A percentile compares a stretch with the other conserved stretches of the same genome.
phyloP scores from a whole-genome alignment of 148 eudicot species.

The Chenopodium suecicum region DNA sequence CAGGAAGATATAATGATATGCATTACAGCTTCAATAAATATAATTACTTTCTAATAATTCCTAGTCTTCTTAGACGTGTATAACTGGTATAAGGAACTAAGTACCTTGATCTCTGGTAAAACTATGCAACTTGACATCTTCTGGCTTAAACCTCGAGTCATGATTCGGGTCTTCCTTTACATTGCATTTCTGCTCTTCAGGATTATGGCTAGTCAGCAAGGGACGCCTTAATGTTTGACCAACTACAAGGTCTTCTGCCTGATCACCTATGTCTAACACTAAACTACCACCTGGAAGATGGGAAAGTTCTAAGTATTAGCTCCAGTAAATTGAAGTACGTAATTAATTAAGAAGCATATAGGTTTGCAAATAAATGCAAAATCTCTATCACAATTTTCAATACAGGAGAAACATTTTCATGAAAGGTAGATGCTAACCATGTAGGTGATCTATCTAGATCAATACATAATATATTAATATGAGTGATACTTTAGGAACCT shows the following conservation, averaged over 20 bases:
- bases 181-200: conserved; percentile 44
- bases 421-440: not conserved
- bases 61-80: not conserved
- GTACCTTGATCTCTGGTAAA: conserved; percentile 45
- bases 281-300: conserved; percentile 54
- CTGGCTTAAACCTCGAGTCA: conserved; percentile 36
- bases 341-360: not conserved
- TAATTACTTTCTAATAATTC: not conserved
- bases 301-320: not conserved
- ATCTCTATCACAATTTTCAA: not conserved
- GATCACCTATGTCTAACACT: conserved; percentile 55
- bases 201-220: conserved; percentile 19
- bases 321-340: not conserved
- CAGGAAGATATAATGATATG: conserved; percentile 56
- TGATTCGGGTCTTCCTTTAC: conserved; percentile 41
- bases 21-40: conserved; percentile 40
- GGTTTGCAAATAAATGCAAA: not conserved
- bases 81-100: conserved; percentile 26
- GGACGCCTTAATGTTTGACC: conserved; percentile 84
- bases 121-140: conserved; percentile 31
- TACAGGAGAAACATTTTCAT: not conserved
- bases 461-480: not conserved
- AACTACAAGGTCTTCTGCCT: conserved; percentile 51
- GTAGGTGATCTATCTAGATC: not conserved
- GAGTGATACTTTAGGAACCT: not conserved